Evolutionary conservation across 148 eudicot genomes (phyloP), one percentile per base, ranked within the genome.

Genomic region (Agrostemma githago): DNA sequence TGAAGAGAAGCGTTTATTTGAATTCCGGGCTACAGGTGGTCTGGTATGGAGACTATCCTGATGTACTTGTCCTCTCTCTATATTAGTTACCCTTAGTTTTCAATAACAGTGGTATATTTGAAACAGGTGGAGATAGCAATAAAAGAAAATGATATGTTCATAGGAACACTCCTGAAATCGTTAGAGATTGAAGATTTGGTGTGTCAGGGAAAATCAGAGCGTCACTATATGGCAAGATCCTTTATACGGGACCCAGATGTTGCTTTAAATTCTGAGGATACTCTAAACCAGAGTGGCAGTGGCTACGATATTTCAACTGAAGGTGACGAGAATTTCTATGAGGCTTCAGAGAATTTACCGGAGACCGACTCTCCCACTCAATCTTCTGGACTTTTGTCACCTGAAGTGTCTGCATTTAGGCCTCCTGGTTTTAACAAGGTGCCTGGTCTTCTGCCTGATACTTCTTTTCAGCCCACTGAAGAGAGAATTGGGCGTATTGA

Each of bases 21-120:
- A 95, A 81, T 81, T 95, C 76, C 96, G 98, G 80, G 98, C 98
- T 62, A 92, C 84, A 72, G 98, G 98, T 79, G 97, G 97, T 77
- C 96, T 86, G 93, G 98, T 90, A 86, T 73, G 86, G n/a, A 53
- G 17, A 17, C 61, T 2, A 44, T 70, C 17, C 61, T 72, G 70
- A 9, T 62, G 19, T 38, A 41, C 21, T 54, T 63, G 74, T 69
- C 10, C 37, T 71, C 4, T 46, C 66, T 43, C 15, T 64, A 42
- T 72, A 19, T 71, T 42, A 38, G 51, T 62, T 34, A 8, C 44
- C 9, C 42, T 48, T 58, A 77, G 37, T 26, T 43, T 64, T 48
- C 73, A 46, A 46, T 51, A 71, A 68, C 74, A 39, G 66, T 74
- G 43, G 20, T 20, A 62, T 9, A 56, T 48, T 79, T 63, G 68